Evolutionary conservation across 1,284 basidiomycete species (phyloP), one percentile per base, ranked within the genome.

Genomic region (Ceratorhiza oryzae-sativae): DNA sequence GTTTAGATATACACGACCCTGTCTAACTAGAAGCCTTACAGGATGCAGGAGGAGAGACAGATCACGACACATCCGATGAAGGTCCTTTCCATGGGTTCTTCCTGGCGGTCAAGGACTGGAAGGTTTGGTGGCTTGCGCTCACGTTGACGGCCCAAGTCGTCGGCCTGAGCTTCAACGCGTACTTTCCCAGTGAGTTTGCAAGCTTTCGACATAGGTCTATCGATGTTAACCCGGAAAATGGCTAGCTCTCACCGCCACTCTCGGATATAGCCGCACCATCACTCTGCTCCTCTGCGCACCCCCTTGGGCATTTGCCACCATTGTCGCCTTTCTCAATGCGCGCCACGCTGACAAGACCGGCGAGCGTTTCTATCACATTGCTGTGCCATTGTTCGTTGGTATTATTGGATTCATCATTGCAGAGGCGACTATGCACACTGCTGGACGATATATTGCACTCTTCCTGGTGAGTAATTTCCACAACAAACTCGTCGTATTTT

Each of bases 381-480:
- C 81, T 1, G 77, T 81, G 42, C 85, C 90, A 1, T 81, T 90
- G 18, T 75, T 82, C 42, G 74, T 88, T 25, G 90, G 89, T 15
- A 86, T 90, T 56, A 61, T 90, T n/a, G 92, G 91, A 4, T 93
- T 93, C 78, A 77, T 90, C 58, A 87, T 95, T 62, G 88, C 92
- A 1, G 84, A 90, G 70, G 84, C 84, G 18, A 91, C 89, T 1
- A 87, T 89, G 87, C 88, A 88, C 78, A 83, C 81, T 1, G 83
- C 82, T 4, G 83, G 87, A 34, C 89, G 91, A 45, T 93, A 94
- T 79, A 79, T 91, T 25, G 87, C 91, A 10, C 79, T 93, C 88
- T 92, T 68, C 53, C 51, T 68, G 2, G 65, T 68, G 39, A 20
- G 65, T 58, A 51, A 5, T 27, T n/a, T 61, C 86, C 80, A 27